Evolutionary conservation across 2,329 filamentous ascomycete species (phyloP), one percentile per base, ranked within the genome.

Genomic region (Exophiala alcalophila): DNA sequence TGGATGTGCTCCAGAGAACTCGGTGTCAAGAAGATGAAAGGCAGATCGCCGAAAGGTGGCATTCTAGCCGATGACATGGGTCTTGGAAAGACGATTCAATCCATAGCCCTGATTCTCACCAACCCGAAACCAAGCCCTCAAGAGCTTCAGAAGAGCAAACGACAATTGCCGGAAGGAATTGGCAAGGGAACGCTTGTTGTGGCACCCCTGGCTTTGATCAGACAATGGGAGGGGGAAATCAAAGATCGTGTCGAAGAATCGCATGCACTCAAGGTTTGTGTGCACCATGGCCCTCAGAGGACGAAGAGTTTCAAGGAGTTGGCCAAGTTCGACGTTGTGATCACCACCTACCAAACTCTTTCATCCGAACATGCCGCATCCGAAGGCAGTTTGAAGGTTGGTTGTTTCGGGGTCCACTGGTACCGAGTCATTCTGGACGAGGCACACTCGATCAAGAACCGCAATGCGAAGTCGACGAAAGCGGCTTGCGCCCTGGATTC

Each of bases 361-460:
- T 88, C 94, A 4, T 96, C 92, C 0, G 92, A 98, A 60, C 84
- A 92, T 61, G 83, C 80, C 7, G 81, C 78, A 27, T 78, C 78
- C 32, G 72, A 70, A 3, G 72, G 73, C 5, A 73, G 80, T 7
- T 65, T 81, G 26, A 84, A 90, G 59, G 78, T 82, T 37, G 91
- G 90, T 8, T 91, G 90, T 58, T 96, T 96, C 60, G 89, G 87
- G 8, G 72, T 96, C 4, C 81, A 91, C 58, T 98, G 92, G 92
- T 97, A 92, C 69, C 84, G 92, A 37, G 79, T 96, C 49, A 91
- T 98, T 52, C 76, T 98, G 2, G 92, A 98, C 52, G 92, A 98
- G 69, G 92, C 92, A 1, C 92, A 98, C 64, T 94, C 86, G 2
- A 96, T 98, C 76, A 98, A 98, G 70, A 98, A 98, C 61, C 83